Base-by-base conservation (phyloP, 345 rosid species). In the Passiflora organensis region DNA sequence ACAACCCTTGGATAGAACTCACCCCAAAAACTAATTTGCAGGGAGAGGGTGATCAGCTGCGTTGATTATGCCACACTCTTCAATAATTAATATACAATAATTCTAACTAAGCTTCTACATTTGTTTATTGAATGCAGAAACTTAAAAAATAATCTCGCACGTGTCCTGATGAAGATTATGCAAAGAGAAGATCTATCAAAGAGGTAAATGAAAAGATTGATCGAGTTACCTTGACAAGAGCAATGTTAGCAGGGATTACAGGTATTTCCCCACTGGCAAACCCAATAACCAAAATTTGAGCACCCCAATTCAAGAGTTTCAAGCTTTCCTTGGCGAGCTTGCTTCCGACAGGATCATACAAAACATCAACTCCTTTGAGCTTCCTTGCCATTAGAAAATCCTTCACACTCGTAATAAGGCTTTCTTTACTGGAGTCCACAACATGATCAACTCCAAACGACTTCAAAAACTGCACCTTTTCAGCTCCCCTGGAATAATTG, bases 191-290 rank as follows among this genome's bases (percentile, higher is more conserved):
- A 22, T 22, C 37, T 23, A 46, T 43, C 8, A 9, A 37, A 14
- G 9, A 17, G 18, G 6, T 13, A 45, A 36, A 41, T 24, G 32
- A 52, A 36, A 34, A 21, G 18, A 19, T 16, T 23, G 14, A 60
- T 58, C 13, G 10, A 43, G 8, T 51, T 77, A 93, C 96, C 95
- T 84, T 93, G 41, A 89, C 89, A 24, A 93, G 99, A 38, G 97
- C 84, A 58, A 93, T 77, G 62, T 89, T 93, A 49, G 86, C 87
- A 6, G 95, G 94, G 67, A 89, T 84, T 36, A 84, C 55, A 1
- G 95, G 97, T 62, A 89, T 13, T 39, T 89, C 95, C 4, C 97
- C 96, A 62, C 97, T 86, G 6, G 95, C 99, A 63, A 93, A 93
- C 22, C 95, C 99, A 15, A 89, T 89, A 36, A 86, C 81, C 38